phyloP scores from a whole-genome alignment of 768 basidiomycete genomes.

The Lentinula aciculospora region DNA sequence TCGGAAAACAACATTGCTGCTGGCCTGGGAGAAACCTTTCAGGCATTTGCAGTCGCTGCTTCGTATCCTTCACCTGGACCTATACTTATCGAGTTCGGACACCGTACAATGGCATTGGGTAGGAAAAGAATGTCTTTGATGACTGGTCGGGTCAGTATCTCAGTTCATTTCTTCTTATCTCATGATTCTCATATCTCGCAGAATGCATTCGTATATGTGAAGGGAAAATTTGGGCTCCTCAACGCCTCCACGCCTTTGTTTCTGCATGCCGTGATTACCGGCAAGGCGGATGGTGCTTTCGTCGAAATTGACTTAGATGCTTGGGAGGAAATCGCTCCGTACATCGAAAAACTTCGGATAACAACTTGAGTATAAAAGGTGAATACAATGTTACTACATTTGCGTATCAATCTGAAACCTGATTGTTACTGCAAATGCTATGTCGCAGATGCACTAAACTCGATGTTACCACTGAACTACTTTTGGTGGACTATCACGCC shows the following conservation, averaged over 20 bases:
- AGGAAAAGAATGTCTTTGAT: slow-evolving; percentile 24
- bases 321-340: slow-evolving; percentile 29
- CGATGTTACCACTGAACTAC: no score
- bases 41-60: slow-evolving; percentile 18
- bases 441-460: background rate
- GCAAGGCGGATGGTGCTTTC: slow-evolving; percentile 13
- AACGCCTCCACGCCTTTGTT: slow-evolving; percentile 23
- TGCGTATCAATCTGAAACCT: background rate
- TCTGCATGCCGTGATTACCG: slow-evolving; percentile 21
- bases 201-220: slow-evolving; percentile 30
- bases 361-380: slow-evolving; percentile 5
- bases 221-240: slow-evolving; percentile 29
- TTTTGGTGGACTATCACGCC: no score
- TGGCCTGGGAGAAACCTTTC: slow-evolving; percentile 20
- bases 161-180: background rate
- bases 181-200: slow-evolving; percentile 6
- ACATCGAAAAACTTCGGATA: slow-evolving; percentile 20
- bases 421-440: background rate
- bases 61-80: slow-evolving; percentile 17
- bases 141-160: slow-evolving; percentile 24
- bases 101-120: slow-evolving; percentile 28
- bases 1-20: slow-evolving; percentile 24
- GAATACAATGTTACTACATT: background rate
- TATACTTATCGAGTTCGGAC: slow-evolving; percentile 26
- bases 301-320: slow-evolving; percentile 28